A percentile compares a stretch with the other conserved stretches of the same genome.
These are phyloP conservation scores for Arachis stenosperma DNA, from an alignment of 306 rosid genomes.

Conservation along the genomic window DNA sequence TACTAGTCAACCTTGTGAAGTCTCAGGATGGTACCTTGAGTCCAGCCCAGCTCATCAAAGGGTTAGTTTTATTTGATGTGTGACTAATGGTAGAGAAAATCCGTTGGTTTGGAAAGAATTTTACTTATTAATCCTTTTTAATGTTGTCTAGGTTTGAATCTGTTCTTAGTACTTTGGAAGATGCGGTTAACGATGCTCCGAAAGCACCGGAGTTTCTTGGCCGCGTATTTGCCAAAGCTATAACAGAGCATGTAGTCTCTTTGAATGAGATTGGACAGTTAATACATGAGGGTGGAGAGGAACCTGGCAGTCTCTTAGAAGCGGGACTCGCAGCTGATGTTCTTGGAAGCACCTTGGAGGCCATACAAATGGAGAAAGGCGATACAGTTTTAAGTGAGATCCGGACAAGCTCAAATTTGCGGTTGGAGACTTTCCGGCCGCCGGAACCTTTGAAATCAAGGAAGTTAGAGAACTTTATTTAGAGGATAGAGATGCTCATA, in stretches of 20 bases:
- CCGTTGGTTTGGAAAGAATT: conserved; percentile 2
- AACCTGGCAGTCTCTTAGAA: conserved; percentile 64
- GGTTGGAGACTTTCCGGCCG: conserved; percentile 67
- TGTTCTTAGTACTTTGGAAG: conserved; percentile 72
- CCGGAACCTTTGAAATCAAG: conserved; percentile 56
- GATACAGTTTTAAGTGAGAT: conserved; percentile 58
- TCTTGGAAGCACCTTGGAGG: conserved; percentile 71
- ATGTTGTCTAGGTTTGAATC: conserved; percentile 60
- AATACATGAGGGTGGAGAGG: conserved; percentile 75
- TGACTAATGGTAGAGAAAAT: neutral
- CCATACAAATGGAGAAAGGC: conserved; percentile 64
- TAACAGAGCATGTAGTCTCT: conserved; percentile 59
- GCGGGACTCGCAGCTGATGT: conserved; percentile 81
- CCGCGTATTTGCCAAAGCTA: conserved; percentile 54
- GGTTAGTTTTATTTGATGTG: conserved; percentile 51
- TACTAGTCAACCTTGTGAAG: conserved; percentile 70
- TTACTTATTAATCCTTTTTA: conserved; percentile 1
- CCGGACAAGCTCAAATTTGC: conserved; percentile 53
- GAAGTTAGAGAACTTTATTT: conserved; percentile 73
- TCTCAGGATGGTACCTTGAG: conserved; percentile 60
- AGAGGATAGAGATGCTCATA: conserved; percentile 66
- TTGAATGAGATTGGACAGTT: conserved; percentile 64
- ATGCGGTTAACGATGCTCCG: conserved; percentile 86
- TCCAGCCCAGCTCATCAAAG: conserved; percentile 66
- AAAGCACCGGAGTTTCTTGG: conserved; percentile 86